A percentile compares a stretch with the other conserved stretches of the same genome.
Conservation (phyloP, 225 moss, liverwort and hornwort species). For the Asterella californica region DNA sequence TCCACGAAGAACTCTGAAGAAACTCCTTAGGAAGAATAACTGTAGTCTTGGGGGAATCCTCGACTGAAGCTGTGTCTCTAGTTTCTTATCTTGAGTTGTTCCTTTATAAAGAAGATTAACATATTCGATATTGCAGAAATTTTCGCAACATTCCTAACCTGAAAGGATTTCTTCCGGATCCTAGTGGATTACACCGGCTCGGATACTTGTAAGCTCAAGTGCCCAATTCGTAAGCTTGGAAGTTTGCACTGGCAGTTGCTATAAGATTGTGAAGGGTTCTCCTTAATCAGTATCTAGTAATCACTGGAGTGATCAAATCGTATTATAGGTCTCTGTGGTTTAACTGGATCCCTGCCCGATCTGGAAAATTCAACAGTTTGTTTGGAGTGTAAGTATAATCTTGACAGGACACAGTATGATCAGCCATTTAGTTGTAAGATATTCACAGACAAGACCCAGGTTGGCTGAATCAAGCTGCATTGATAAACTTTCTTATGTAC, state of each 20-base stretch:
- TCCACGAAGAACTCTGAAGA: too few relatives aligned
- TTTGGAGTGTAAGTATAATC: background rate
- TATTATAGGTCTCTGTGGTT: background rate
- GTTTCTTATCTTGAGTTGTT: too few relatives aligned
- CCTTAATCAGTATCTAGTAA: background rate
- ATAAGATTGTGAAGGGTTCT: background rate
- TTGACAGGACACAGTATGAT: background rate
- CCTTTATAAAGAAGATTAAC: background rate
- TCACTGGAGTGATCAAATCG: background rate
- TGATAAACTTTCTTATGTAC: too few relatives aligned
- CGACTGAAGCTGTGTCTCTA: too few relatives aligned
- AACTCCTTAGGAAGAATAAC: too few relatives aligned
- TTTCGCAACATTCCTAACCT: background rate
- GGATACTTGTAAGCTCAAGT: background rate
- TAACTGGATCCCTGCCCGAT: background rate
- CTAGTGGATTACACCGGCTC: background rate
- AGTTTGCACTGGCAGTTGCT: background rate
- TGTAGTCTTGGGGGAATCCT: too few relatives aligned
- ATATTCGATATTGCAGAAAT: background rate
- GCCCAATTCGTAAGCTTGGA: background rate
- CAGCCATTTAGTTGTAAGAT: too few relatives aligned
- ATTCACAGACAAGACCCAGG: background rate
- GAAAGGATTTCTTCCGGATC: background rate
- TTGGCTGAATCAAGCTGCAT: too few relatives aligned
- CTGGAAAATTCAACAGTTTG: background rate